Evolutionary conservation across 2,329 filamentous ascomycete genomes (phyloP).

Genomic region (Cordyceps militaris): DNA sequence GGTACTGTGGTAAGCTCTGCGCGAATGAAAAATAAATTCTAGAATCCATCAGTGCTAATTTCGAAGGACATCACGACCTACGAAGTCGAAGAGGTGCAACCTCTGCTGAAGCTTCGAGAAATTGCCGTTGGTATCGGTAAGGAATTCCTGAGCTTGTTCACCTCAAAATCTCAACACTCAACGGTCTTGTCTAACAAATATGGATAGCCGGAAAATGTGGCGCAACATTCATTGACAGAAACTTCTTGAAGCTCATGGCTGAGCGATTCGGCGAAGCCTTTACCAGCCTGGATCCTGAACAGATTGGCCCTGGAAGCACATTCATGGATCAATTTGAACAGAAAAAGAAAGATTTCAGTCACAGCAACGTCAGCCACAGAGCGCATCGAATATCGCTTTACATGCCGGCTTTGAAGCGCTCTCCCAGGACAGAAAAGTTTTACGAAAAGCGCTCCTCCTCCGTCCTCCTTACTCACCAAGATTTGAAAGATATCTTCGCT

Average conservation of each 20-base stretch:
- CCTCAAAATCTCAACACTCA: no score
- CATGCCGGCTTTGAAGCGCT: not conserved
- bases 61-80: not conserved
- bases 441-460: constrained; percentile 1
- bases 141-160: no score
- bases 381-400: not conserved
- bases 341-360: constrained; percentile 17
- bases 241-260: constrained; percentile 11
- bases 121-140: not conserved
- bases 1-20: not conserved
- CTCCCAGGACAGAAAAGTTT: not conserved
- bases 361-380: not conserved
- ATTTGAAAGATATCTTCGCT: not conserved
- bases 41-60: not conserved
- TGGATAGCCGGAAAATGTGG: constrained; percentile 14
- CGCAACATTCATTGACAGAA: constrained; percentile 14
- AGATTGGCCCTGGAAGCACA: constrained; percentile 15
- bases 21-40: no score
- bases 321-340: constrained; percentile 17
- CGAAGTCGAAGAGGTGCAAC: not conserved
- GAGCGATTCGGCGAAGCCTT: constrained; percentile 15
- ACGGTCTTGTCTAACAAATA: not conserved
- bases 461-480: not conserved
- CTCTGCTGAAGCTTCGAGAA: not conserved
- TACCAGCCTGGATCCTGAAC: not conserved